Evolutionary conservation across 352 stramenopile species (phyloP), one percentile per base, ranked within the genome.

Genomic region (Globisporangium irregulare): DNA sequence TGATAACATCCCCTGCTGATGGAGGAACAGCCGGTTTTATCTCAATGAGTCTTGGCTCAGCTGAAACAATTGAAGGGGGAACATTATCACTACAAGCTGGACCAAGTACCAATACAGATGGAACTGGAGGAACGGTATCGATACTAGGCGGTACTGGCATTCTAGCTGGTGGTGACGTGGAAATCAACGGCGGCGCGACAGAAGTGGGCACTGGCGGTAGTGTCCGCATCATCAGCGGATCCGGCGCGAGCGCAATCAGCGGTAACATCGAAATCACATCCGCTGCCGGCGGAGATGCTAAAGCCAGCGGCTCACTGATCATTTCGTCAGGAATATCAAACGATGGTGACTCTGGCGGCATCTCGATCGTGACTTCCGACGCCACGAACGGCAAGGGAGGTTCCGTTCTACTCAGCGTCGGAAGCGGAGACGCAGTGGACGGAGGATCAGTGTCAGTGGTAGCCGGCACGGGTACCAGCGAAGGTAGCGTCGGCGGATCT

Each of bases 1-100:
- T 84, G 12, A 25, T 56, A 22, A 81, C 77, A 8, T 75, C 73
- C 4, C 43, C 51, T 22, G 74, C 73, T 6, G 38, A 73, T 57
- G 71, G 67, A 51, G 77, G 77, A 9, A 62, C 73, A 41, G 74
- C 73, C 24, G 77, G 77, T 7, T 62, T 61, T 15, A 73, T 84
- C n/a, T 71, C 60, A 14, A 36, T 82, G 0, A 71, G 64, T 27
- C 64, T 82, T 34, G 77, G 77, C 24, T 59, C 68, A 51, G 68
- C 67, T 3, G 59, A 77, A 25, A 71, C 65, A 9, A 36, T 66
- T 9, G 54, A 48, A 18, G 77, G 77, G 0, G 77, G 77, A 8
- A 58, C 63, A 0, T 27, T 84, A 34, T 68, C 64, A 3, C 32
- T 84, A 18, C 66, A 66, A 18, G 74, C 77, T 14, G 74, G 75